Base-by-base conservation (phyloP, 108 stramenopile genomes). In the Cyclotella sp. region DNA sequence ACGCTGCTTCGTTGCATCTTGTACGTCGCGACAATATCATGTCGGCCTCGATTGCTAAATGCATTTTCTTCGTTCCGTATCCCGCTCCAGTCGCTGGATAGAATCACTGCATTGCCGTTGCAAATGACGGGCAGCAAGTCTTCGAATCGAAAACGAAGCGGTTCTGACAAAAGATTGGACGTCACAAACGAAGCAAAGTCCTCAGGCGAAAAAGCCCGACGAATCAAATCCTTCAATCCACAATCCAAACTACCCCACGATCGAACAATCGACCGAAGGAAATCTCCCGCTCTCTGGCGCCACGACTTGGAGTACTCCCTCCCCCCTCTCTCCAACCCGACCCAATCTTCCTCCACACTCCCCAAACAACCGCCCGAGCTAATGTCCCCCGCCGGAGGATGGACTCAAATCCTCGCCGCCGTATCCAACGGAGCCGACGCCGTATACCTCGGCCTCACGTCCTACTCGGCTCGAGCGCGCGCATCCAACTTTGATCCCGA, bases 351-450 rank as follows among this genome's bases (percentile, higher is more conserved):
- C 71, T 42, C 49, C 67, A 10, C 30, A 34, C 52, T 16, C 11
- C 65, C 41, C 68, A 7, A 12, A 66, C 39, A 44, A 27, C 89
- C 89, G 39, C 92, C 92, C 3, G 87, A 91, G 65, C 76, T 93
- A 43, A 91, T 93, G 90, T 79, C 89, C 19, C 92, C 92, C 12
- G 88, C 83, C 7, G 92, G 92, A 47, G 92, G 92, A 27, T 91
- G 79, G 78, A 84, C 88, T 0, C 90, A 93, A 72, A 76, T 93
- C 12, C 63, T 77, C 5, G 92, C 92, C 18, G 92, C 92, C 26
- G 75, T 93, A 0, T 78, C 79, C 55, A 93, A 93, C 75, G 92
- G 92, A 39, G 92, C 92, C 74, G 90, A 93, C 76, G 81, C 90
- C 13, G 73, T 88, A 5, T 93, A 91, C 63, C 52, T 93, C 11